Evolutionary conservation across 148 eudicot genomes (phyloP).

Genomic region (Pouteria glomerata): DNA sequence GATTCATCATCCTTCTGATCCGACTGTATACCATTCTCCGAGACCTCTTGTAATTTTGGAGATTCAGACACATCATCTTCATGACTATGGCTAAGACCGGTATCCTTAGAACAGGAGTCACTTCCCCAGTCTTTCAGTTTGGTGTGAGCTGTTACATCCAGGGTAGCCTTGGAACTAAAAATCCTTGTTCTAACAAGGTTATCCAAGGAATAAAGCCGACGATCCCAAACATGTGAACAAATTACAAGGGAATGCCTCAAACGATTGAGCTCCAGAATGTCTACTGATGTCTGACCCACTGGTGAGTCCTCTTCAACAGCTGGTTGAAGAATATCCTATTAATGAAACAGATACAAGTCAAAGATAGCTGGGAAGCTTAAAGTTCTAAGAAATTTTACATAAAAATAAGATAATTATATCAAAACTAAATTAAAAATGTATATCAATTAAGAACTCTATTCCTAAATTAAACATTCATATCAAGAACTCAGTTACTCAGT

Average conservation of each 20-base stretch:
- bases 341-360: slow-evolving; percentile 8
- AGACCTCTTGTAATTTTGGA: slow-evolving; percentile 17
- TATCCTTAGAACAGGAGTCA: slow-evolving; percentile 23
- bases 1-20: slow-evolving; percentile 15
- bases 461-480: too few relatives aligned
- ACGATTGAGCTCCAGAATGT: slow-evolving; percentile 74
- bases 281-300: slow-evolving; percentile 28
- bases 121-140: slow-evolving; percentile 31
- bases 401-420: background rate
- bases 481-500: too few relatives aligned
- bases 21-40: slow-evolving; percentile 4
- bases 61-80: slow-evolving; percentile 19
- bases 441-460: background rate
- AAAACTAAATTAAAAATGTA: background rate
- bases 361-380: background rate
- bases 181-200: slow-evolving; percentile 45
- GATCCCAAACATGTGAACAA: slow-evolving; percentile 71
- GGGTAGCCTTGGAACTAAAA: slow-evolving; percentile 27
- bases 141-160: slow-evolving; percentile 19
- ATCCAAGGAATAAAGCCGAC: slow-evolving; percentile 60
- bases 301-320: slow-evolving; percentile 32
- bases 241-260: slow-evolving; percentile 65
- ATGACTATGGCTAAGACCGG: slow-evolving; percentile 17
- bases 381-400: background rate
- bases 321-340: slow-evolving; percentile 57